Evolutionary conservation across 345 rosid genomes (phyloP).

Genomic region (Eucalyptus decipiens): DNA sequence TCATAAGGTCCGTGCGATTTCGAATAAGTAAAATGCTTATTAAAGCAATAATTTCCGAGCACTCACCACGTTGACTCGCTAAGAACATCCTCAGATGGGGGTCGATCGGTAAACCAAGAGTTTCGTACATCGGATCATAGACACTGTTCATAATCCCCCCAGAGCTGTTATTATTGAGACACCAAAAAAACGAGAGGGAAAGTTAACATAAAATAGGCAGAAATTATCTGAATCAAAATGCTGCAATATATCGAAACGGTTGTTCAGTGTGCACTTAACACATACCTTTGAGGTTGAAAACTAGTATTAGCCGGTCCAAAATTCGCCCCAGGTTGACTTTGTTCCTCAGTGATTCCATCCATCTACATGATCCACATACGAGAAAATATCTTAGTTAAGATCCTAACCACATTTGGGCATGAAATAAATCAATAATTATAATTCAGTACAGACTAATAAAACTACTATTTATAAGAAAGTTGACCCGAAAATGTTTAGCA

Average conservation of each 20-base stretch:
- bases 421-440: not conserved
- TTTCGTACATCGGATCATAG: constrained; percentile 22
- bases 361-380: not conserved
- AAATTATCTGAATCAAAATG: not conserved
- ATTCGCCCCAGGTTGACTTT: not conserved
- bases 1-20: not conserved
- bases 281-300: not conserved
- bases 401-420: not conserved
- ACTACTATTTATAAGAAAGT: not conserved
- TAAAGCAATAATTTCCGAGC: not conserved
- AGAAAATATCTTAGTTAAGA: not conserved
- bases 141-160: not conserved
- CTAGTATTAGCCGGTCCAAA: not conserved
- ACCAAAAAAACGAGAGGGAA: not conserved
- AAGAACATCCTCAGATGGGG: constrained; percentile 24
- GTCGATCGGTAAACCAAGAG: constrained; percentile 20
- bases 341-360: not conserved
- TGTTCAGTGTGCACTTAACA: not conserved
- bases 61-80: not conserved
- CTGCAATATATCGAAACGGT: not conserved
- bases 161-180: not conserved
- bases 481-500: not conserved
- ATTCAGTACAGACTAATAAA: not conserved
- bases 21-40: not conserved
- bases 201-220: not conserved